phyloP scores from a whole-genome alignment of 306 rosid genomes.

The Styphnolobium japonicum region DNA sequence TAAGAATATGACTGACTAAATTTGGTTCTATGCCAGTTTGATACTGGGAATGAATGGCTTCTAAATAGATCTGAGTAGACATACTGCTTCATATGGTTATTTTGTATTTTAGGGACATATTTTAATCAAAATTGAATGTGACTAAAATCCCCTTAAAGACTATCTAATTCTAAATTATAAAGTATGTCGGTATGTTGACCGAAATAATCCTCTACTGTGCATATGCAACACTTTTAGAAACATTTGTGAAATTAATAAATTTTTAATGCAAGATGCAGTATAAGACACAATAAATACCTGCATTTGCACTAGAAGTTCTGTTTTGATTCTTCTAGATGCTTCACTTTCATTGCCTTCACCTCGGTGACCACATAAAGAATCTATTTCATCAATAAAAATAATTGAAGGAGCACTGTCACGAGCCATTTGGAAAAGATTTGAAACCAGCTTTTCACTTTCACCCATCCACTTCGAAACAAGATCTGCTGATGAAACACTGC shows the following conservation, averaged over 20 bases:
- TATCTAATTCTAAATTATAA: background rate
- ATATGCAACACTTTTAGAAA: background rate
- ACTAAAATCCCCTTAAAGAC: background rate
- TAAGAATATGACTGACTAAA: background rate
- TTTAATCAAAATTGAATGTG: background rate
- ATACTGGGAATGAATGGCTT: background rate
- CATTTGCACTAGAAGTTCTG: slow-evolving; percentile 88
- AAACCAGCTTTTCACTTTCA: slow-evolving; percentile 83
- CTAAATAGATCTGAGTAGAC: background rate
- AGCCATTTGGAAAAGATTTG: slow-evolving; percentile 82
- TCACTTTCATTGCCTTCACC: slow-evolving; percentile 91
- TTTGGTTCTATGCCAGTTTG: background rate
- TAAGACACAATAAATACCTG: slow-evolving; percentile 49
- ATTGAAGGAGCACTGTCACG: slow-evolving; percentile 85
- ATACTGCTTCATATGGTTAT: background rate
- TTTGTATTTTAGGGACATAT: background rate
- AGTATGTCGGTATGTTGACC: background rate
- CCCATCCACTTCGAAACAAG: slow-evolving; percentile 92
- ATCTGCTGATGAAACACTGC: slow-evolving; percentile 79
- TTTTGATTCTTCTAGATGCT: slow-evolving; percentile 85
- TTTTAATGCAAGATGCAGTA: background rate
- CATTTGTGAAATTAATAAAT: background rate
- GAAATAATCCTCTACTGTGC: background rate
- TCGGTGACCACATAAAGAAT: slow-evolving; percentile 77
- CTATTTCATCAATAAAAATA: slow-evolving; percentile 76